These are phyloP conservation scores for Tulasnella sp. DNA, from an alignment of 768 basidiomycete species.

Conservation along the genomic window DNA sequence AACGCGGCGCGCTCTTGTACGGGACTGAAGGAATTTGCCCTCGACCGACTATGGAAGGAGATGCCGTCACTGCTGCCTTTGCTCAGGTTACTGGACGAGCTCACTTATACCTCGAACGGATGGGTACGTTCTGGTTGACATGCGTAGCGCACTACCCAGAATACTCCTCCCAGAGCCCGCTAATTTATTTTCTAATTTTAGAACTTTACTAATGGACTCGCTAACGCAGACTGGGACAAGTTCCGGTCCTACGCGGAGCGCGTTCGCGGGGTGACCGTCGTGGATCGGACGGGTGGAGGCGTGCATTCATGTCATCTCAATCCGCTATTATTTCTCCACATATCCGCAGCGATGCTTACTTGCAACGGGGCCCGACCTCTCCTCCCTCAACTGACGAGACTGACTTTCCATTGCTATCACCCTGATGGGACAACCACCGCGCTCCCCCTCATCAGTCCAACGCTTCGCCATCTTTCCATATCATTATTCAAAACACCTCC, in stretches of 20 bases:
- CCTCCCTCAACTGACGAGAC: background rate
- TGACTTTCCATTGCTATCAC: background rate
- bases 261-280: background rate
- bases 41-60: background rate
- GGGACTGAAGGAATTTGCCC: background rate
- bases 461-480: background rate
- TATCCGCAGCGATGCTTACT: background rate
- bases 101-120: background rate
- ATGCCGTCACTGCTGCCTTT: background rate
- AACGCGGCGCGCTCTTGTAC: background rate
- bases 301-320: background rate
- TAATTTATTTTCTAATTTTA: background rate
- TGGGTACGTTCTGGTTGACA: background rate
- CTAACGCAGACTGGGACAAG: background rate
- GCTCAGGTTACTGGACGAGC: background rate
- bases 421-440: background rate
- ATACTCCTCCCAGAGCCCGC: background rate
- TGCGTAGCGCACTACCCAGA: background rate
- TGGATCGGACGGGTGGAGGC: background rate
- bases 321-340: constrained; percentile 2
- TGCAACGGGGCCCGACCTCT: background rate
- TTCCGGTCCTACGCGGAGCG: background rate
- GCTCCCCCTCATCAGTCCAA: background rate
- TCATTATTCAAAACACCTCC: background rate
- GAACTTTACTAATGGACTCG: background rate